Evolutionary conservation across 31 red algal species (phyloP).

Genomic region (Porphyra umbilicalis): DNA sequence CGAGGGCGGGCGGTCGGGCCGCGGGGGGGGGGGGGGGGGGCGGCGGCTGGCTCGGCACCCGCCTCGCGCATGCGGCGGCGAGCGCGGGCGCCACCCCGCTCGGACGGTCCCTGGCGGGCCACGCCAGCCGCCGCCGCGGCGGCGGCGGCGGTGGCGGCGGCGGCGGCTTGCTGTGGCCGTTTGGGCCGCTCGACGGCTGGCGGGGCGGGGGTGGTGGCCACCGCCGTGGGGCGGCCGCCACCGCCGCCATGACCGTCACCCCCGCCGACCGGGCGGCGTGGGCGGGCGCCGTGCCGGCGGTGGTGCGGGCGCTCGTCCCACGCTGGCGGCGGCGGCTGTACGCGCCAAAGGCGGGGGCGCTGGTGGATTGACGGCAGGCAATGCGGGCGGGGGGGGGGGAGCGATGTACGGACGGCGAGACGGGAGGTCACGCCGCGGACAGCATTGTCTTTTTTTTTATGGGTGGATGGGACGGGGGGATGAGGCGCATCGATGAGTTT

Average conservation of each 20-base stretch:
- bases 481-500: too few relatives aligned
- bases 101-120: not conserved
- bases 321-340: not conserved
- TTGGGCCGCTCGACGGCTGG: not conserved
- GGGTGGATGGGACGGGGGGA: too few relatives aligned
- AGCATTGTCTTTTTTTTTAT: too few relatives aligned
- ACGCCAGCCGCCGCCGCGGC: too few relatives aligned
- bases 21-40: not conserved
- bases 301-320: not conserved
- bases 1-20: too few relatives aligned
- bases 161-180: not conserved
- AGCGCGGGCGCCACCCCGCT: not conserved
- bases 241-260: not conserved
- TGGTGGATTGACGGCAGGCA: not conserved
- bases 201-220: not conserved
- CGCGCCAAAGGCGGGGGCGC: not conserved
- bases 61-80: not conserved
- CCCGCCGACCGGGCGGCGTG: not conserved
- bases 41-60: not conserved
- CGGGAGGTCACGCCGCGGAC: too few relatives aligned
- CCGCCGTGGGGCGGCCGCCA: not conserved
- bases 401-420: too few relatives aligned
- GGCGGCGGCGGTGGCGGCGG: not conserved
- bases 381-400: not conserved
- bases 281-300: not conserved